Evolutionary conservation across 2,329 filamentous ascomycete species (phyloP).

Genomic region (Pseudogymnoascus sp.): DNA sequence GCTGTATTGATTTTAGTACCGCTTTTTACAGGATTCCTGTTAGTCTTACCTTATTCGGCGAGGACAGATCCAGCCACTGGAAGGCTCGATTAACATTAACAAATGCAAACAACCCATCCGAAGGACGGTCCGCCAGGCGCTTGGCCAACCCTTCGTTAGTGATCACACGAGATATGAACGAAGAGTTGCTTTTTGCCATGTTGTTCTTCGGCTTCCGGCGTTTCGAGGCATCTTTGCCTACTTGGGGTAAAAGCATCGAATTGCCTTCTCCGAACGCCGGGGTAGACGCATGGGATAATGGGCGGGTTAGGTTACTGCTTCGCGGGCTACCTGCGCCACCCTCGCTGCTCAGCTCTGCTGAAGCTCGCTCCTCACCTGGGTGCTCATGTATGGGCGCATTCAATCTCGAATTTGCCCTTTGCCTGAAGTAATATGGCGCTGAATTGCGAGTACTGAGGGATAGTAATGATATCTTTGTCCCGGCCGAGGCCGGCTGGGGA

Average conservation of each 20-base stretch:
- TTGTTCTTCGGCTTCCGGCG: constrained; percentile 94
- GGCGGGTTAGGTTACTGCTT: constrained; percentile 34
- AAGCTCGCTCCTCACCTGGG: constrained; percentile 52
- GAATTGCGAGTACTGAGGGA: constrained; percentile 25
- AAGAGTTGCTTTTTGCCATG: constrained; percentile 96
- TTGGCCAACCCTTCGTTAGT: constrained; percentile 76
- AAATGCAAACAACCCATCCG: constrained; percentile 80
- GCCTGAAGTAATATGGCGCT: constrained; percentile 48
- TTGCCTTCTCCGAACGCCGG: constrained; percentile 86
- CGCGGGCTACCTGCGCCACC: constrained; percentile 46
- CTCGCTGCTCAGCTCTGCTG: constrained; percentile 53
- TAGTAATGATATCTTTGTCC: constrained; percentile 76
- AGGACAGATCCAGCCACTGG: constrained; percentile 89
- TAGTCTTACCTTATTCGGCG: constrained; percentile 53
- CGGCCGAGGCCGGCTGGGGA: constrained; percentile 73
- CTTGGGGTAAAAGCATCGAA: constrained; percentile 55
- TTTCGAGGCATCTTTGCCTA: constrained; percentile 69
- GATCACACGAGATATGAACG: constrained; percentile 94
- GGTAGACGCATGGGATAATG: constrained; percentile 28
- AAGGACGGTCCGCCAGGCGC: constrained; percentile 68
- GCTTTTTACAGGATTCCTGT: background rate
- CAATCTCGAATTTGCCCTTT: constrained; percentile 42
- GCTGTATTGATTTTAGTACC: background rate
- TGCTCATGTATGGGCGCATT: constrained; percentile 52
- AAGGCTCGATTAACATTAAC: constrained; percentile 93